A percentile compares a stretch with the other conserved stretches of the same genome.
phyloP scores from a whole-genome alignment of 257 asterid genomes.

The Thymus mandschuricus region DNA sequence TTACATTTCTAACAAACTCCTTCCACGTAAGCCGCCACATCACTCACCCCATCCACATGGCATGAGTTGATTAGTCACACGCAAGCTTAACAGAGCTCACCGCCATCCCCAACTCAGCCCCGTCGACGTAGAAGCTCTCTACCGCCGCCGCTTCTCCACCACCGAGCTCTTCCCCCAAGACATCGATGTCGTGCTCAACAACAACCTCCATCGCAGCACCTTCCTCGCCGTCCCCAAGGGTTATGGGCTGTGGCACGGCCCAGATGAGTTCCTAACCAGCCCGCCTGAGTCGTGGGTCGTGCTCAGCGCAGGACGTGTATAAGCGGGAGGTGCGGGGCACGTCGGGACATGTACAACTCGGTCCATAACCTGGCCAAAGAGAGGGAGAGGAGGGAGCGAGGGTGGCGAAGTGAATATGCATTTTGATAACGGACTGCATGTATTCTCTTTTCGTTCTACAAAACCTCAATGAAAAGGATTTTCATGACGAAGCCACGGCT shows the following conservation, averaged over 20 bases:
- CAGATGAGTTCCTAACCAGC: constrained; percentile 42
- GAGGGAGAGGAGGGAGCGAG: constrained; percentile 84
- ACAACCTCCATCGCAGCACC: constrained; percentile 67
- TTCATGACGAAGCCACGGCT: no score
- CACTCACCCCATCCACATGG: no score
- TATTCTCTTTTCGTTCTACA: no score
- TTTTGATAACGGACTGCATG: no score
- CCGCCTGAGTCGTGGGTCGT: constrained; percentile 90
- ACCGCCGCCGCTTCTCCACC: constrained; percentile 67
- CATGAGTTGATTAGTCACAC: no score
- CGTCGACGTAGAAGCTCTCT: constrained; percentile 63
- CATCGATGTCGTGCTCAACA: constrained; percentile 64
- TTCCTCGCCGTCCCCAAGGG: constrained; percentile 65
- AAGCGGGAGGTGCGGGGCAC: constrained; percentile 85
- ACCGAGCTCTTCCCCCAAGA: constrained; percentile 88
- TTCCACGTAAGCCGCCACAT: no score
- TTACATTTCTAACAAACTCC: no score
- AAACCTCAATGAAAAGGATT: no score
- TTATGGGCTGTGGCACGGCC: constrained; percentile 57
- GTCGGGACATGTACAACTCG: constrained; percentile 35
- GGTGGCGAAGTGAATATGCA: constrained; percentile 65
- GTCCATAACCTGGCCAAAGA: constrained; percentile 79
- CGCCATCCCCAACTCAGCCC: constrained; percentile 47
- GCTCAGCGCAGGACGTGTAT: constrained; percentile 74
- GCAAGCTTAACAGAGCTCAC: no score